These are phyloP conservation scores for Trichosporon faecale DNA, from an alignment of 1,284 basidiomycete species.

Conservation along the genomic window DNA sequence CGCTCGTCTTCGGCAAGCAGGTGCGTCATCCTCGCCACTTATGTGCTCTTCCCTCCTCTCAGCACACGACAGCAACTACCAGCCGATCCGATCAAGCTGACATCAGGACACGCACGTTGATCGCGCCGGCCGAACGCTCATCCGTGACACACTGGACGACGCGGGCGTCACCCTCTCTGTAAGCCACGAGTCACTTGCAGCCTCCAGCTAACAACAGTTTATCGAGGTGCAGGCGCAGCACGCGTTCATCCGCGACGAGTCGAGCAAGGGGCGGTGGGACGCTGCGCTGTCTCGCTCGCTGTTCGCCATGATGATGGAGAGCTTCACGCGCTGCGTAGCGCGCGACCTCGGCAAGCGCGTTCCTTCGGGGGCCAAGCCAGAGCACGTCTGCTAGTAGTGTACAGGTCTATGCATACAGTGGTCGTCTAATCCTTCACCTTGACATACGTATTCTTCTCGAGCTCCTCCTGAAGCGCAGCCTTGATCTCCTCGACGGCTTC, in stretches of 20 bases:
- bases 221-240: slow-evolving; percentile 90
- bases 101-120: slow-evolving; percentile 78
- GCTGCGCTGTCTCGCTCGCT: slow-evolving; percentile 76
- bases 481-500: slow-evolving; percentile 41
- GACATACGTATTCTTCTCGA: slow-evolving; percentile 50
- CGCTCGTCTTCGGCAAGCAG: slow-evolving; percentile 92
- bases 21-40: slow-evolving; percentile 53
- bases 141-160: slow-evolving; percentile 75
- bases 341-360: slow-evolving; percentile 71
- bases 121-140: slow-evolving; percentile 73
- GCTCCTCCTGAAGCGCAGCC: slow-evolving; percentile 40
- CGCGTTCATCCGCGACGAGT: slow-evolving; percentile 86
- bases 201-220: slow-evolving; percentile 59
- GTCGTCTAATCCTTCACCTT: slow-evolving; percentile 19
- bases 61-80: no score
- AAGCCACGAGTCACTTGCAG: slow-evolving; percentile 26
- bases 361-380: slow-evolving; percentile 55
- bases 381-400: slow-evolving; percentile 68
- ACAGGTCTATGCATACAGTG: neutral
- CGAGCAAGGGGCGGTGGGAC: slow-evolving; percentile 88
- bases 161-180: slow-evolving; percentile 68
- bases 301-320: slow-evolving; percentile 84
- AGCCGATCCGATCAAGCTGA: no score
- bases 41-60: neutral
- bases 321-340: slow-evolving; percentile 81